Evolutionary conservation across 306 rosid genomes (phyloP), one percentile per base, ranked within the genome.

Genomic region (Vigna angularis): DNA sequence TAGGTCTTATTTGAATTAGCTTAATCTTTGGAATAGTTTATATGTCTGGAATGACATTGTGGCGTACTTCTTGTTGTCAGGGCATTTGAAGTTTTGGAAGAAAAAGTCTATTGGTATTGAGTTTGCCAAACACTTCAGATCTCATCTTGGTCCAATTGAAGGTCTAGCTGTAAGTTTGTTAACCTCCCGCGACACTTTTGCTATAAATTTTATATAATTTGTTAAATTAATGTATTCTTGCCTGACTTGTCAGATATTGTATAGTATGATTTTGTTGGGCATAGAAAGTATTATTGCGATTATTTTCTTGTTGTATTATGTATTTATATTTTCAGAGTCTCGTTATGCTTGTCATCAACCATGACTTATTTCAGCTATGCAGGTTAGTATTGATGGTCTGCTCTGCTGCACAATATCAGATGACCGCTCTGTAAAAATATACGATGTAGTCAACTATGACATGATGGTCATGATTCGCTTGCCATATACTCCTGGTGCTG

Each of bases 21-120:
- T 79, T 7, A 47, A 11, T 42, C 18, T 57, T 30, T 75, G 71
- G 47, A 59, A 66, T 48, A 50, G 62, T 30, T 55, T 32, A 22
- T 22, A 6, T 51, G 18, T 36, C 64, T 63, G 66, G 47, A 51
- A 45, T 47, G 49, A 59, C 32, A 17, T 34, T 18, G 7, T 26
- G 55, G 22, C 49, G 51, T 70, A 14, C 67, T 69, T 67, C 13
- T 68, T 75, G 26, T 72, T 56, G 10, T 71, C 79, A 95, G 98
- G 99, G 66, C 99, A 95, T 86, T 84, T 95, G 87, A 95, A 95
- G 82, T 95, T 95, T 83, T 95, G 99, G 99, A 95, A 95, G 97
- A 95, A 93, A 85, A 95, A 77, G 84, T 85, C 97, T 36, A 28
- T 88, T 20, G 98, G 96, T 66, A 89, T 95, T 24, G 99, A 95